Conservation (phyloP, 305 asterid species). For the Euphrasia arctica region DNA sequence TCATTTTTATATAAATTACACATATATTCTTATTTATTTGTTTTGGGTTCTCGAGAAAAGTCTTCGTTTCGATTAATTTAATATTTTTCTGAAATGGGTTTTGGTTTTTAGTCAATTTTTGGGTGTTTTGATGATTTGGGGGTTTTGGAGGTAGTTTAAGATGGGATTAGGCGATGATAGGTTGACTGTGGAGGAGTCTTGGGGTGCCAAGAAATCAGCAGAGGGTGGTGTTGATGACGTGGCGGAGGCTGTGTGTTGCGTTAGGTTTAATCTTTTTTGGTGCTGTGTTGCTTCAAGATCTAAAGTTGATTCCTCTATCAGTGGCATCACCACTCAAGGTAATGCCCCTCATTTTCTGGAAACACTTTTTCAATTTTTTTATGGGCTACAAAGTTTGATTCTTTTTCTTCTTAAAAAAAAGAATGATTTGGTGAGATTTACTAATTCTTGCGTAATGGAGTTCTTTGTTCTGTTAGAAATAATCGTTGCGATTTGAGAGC, state of each 20-base stretch:
- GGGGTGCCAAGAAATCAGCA: slow-evolving; percentile 43
- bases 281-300: slow-evolving; percentile 70
- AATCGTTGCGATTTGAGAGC: too few relatives aligned
- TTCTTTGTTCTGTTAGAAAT: neutral
- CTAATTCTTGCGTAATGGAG: neutral
- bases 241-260: slow-evolving; percentile 50
- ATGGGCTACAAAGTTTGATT: too few relatives aligned
- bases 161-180: slow-evolving; percentile 50
- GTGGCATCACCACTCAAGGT: slow-evolving; percentile 62
- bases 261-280: slow-evolving; percentile 50
- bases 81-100: slow-evolving; percentile 27
- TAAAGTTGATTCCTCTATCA: slow-evolving; percentile 64
- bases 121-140: slow-evolving; percentile 29
- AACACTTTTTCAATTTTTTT: too few relatives aligned
- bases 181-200: slow-evolving; percentile 36
- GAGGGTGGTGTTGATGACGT: slow-evolving; percentile 36
- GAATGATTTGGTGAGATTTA: neutral
- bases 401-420: too few relatives aligned
- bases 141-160: slow-evolving; percentile 24
- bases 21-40: too few relatives aligned
- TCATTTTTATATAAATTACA: neutral
- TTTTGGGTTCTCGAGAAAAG: too few relatives aligned
- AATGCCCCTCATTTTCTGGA: neutral
- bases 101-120: slow-evolving; percentile 23
- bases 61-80: slow-evolving; percentile 18